phyloP scores from a whole-genome alignment of 2,329 filamentous ascomycete genomes.

The Zasmidium angulare region DNA sequence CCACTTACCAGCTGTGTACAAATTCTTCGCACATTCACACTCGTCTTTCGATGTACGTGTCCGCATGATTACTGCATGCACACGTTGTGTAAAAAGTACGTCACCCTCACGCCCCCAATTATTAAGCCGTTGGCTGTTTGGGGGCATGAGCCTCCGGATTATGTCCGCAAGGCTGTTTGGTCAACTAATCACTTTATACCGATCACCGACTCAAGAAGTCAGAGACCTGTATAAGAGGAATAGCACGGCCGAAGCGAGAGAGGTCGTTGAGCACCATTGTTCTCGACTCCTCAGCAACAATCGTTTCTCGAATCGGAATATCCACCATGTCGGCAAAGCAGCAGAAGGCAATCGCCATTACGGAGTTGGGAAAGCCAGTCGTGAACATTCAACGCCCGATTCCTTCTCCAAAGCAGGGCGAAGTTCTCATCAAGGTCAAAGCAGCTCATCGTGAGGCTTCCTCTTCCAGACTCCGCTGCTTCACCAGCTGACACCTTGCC shows the following conservation, averaged over 20 bases:
- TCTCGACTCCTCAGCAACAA: not conserved
- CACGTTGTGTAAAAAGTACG: not conserved
- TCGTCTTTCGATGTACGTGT: not conserved
- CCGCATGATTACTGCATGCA: not conserved
- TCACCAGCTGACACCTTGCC: not conserved
- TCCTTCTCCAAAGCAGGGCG: not conserved
- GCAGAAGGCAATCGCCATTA: not conserved
- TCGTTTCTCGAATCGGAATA: too few relatives aligned
- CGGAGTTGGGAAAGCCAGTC: not conserved
- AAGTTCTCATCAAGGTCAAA: not conserved
- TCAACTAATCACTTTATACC: not conserved
- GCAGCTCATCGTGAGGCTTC: not conserved
- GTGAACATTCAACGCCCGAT: not conserved
- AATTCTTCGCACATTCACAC: not conserved
- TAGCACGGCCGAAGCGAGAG: too few relatives aligned
- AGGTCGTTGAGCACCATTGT: not conserved
- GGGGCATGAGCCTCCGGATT: not conserved
- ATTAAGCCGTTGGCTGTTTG: not conserved
- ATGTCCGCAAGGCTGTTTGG: not conserved
- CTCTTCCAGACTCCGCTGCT: not conserved
- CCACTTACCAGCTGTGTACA: not conserved
- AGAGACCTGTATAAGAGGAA: too few relatives aligned
- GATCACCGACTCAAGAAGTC: not conserved
- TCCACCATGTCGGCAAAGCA: not conserved
- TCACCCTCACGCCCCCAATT: not conserved